Conservation (phyloP, 2,329 filamentous ascomycete species). For the Sordariomycetes sp. region DNA sequence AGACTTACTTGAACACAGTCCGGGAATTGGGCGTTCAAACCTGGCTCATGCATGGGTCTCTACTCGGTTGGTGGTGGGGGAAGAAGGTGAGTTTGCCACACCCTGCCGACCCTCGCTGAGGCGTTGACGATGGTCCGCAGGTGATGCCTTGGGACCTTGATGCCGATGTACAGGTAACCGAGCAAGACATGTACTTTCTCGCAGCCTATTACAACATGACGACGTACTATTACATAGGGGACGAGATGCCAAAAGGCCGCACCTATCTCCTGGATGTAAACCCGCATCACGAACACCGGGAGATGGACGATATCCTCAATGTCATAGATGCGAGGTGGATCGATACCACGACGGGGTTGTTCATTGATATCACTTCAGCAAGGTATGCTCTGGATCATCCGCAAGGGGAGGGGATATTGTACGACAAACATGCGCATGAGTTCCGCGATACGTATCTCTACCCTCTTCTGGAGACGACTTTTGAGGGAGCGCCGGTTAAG, state of each 20-base stretch:
- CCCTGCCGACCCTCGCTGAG: not conserved
- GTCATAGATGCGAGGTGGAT: conserved; percentile 40
- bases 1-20: conserved; percentile 64
- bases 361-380: conserved; percentile 41
- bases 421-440: conserved; percentile 41
- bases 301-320: conserved; percentile 27
- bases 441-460: conserved; percentile 51
- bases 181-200: conserved; percentile 55
- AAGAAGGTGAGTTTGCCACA: conserved; percentile 25
- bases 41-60: conserved; percentile 78
- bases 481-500: conserved; percentile 57
- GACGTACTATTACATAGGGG: conserved; percentile 32
- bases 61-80: conserved; percentile 86
- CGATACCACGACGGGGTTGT: conserved; percentile 34
- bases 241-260: conserved; percentile 25
- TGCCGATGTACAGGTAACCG: conserved; percentile 65
- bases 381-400: conserved; percentile 36
- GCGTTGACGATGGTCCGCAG: conserved; percentile 24
- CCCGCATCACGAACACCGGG: conserved; percentile 28
- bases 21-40: conserved; percentile 59
- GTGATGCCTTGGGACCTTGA: conserved; percentile 73
- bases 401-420: conserved; percentile 33
- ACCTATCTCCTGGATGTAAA: conserved; percentile 41
- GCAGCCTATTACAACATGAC: conserved; percentile 58
- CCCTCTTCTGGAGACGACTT: conserved; percentile 58